Evolutionary conservation across 2,329 filamentous ascomycete genomes (phyloP), one percentile per base, ranked within the genome.

Genomic region (Cytospora leucostoma): DNA sequence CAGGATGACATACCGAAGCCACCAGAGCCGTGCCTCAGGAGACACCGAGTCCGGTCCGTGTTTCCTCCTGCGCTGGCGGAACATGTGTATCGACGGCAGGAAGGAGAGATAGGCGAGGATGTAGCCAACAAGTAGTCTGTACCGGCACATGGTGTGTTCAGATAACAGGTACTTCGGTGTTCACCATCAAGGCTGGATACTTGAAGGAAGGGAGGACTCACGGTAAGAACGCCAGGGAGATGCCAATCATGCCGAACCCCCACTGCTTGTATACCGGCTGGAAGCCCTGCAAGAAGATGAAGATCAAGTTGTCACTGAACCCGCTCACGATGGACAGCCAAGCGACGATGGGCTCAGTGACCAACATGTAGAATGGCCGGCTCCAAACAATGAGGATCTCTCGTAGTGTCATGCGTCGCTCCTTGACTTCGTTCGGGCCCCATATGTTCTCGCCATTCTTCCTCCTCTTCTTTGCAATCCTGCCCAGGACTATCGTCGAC

Each of bases 241-340:
- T 47, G n/a, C 44, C 44, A 21, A 47, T 47, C 4, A n/a, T 47
- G n/a, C 75, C 52, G 76, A 82, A 51, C 52, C 76, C 71, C 87
- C 88, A 92, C 70, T 91, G 86, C n/a, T 78, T 74, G 70, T 90
- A 90, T 1, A 92, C 88, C 1, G 90, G 78, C 0, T 78, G 74
- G 68, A 91, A 92, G 0, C 85, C 89, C 72, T 92, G 87, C 59
- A 92, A 85, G 72, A 89, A 90, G 79, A 90, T 90, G 78, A 92
- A 92, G 75, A 92, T 91, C 7, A 92, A 82, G 4, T 88, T 88
- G 65, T 92, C 89, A 6, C 83, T 86, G 78, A 92, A 92, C 34
- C 89, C 89, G 2, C 84, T 88, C 3, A 92, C 84, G 0, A 91
- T 80, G 1, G 89, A 91, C 4, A 92, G 79, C 49, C 83, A 85